Conservation (phyloP, 495 filamentous ascomycete species). For the Saxophila tyrrhenica region DNA sequence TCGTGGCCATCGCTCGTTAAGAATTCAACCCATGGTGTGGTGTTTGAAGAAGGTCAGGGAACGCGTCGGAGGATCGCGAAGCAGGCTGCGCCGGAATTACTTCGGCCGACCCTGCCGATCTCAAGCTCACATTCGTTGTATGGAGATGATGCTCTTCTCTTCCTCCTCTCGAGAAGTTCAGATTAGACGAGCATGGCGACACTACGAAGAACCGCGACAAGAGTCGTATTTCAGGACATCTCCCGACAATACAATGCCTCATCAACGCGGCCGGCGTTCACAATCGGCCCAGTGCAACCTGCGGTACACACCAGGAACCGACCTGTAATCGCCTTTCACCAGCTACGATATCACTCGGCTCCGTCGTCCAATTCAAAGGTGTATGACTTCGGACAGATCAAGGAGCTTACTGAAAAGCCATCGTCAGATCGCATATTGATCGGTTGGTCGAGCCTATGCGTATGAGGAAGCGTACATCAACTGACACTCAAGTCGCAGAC, state of each 20-base stretch:
- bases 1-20: constrained; percentile 57
- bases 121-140: not conserved
- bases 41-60: too few species aligned
- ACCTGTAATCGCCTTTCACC: not conserved
- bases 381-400: constrained; percentile 21
- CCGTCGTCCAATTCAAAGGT: constrained; percentile 9
- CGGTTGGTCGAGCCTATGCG: too few species aligned
- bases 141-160: too few species aligned
- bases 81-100: not conserved
- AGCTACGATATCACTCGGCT: constrained; percentile 3
- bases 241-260: not conserved
- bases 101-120: not conserved
- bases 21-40: constrained; percentile 35
- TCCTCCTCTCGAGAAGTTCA: too few species aligned
- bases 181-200: not conserved
- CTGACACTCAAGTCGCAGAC: constrained; percentile 38
- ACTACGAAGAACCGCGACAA: not conserved
- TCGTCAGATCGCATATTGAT: constrained; percentile 30
- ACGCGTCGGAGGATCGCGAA: not conserved
- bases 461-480: too few species aligned
- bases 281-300: not conserved
- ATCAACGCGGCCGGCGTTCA: not conserved
- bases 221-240: not conserved
- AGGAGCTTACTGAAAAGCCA: constrained; percentile 21
- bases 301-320: not conserved